Evolutionary conservation across 768 basidiomycete genomes (phyloP).

Genomic region (Suillus bovinus): DNA sequence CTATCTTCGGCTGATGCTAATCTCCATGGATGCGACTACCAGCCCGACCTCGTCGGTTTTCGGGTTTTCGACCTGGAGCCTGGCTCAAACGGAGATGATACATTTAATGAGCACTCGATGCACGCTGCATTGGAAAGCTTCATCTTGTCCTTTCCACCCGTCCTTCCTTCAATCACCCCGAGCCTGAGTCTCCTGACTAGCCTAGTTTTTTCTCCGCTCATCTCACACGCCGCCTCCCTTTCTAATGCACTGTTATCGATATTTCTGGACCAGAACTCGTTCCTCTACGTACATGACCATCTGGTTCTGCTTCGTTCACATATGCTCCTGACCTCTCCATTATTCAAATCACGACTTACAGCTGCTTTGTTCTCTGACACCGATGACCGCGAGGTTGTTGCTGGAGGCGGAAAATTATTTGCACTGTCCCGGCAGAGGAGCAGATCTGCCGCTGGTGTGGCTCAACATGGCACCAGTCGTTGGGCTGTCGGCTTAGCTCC

Average conservation of each 20-base stretch:
- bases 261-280: constrained; percentile 61
- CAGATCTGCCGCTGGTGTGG: constrained; percentile 20
- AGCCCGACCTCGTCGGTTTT: constrained; percentile 47
- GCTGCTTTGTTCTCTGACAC: constrained; percentile 78
- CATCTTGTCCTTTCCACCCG: constrained; percentile 55
- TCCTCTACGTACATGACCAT: constrained; percentile 70
- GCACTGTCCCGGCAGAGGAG: constrained; percentile 25
- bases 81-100: constrained; percentile 36
- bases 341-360: constrained; percentile 71
- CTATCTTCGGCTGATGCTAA: neutral
- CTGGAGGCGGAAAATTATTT: constrained; percentile 22
- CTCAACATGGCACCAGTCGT: constrained; percentile 22
- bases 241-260: constrained; percentile 66
- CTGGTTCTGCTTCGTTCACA: constrained; percentile 72
- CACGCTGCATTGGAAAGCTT: constrained; percentile 44
- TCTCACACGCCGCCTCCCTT: constrained; percentile 61
- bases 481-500: constrained; percentile 77
- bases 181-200: constrained; percentile 61
- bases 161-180: constrained; percentile 63
- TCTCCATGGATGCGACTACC: constrained; percentile 16
- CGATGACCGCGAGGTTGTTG: constrained; percentile 45
- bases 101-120: constrained; percentile 20
- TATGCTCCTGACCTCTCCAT: constrained; percentile 67
- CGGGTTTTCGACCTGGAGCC: constrained; percentile 69
- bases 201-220: constrained; percentile 61